A percentile compares a stretch with the other conserved stretches of the same genome.
phyloP scores from a whole-genome alignment of 805 yeast genomes.

The Cyberlindnera xylosilytica region DNA sequence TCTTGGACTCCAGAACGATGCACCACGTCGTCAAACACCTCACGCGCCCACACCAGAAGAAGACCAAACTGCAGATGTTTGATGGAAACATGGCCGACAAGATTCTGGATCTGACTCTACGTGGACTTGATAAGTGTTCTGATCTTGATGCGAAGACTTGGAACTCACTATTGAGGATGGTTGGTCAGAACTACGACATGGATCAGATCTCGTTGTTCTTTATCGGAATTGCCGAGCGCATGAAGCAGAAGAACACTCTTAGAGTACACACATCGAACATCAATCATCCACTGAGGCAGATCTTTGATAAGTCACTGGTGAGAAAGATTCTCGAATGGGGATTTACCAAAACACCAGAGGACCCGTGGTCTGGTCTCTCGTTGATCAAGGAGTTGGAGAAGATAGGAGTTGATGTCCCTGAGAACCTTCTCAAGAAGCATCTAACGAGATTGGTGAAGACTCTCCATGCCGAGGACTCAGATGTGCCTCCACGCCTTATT shows the following conservation, averaged over 20 bases:
- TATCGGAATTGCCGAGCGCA: constrained; percentile 10
- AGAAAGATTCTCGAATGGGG: constrained; percentile 20
- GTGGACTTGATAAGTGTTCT: constrained; percentile 7
- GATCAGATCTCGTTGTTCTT: constrained; percentile 12
- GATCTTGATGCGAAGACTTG: constrained; percentile 15
- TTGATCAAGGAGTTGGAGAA: constrained; percentile 18
- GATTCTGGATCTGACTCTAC: constrained; percentile 3
- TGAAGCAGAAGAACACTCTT: not conserved
- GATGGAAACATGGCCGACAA: constrained; percentile 7
- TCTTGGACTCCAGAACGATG: constrained; percentile 11
- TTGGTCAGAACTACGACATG: constrained; percentile 14
- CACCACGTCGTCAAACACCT: constrained; percentile 10
- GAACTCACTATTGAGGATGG: constrained; percentile 13
- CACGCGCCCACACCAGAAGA: constrained; percentile 1
- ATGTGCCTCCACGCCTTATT: constrained; percentile 9
- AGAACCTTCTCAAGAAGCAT: constrained; percentile 14
- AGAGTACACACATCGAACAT: constrained; percentile 11
- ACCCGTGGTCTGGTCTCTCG: constrained; percentile 26
- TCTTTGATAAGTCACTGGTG: constrained; percentile 17
- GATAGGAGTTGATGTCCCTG: constrained; percentile 19
- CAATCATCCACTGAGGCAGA: constrained; percentile 20
- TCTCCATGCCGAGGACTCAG: constrained; percentile 12
- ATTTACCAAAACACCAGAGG: constrained; percentile 16
- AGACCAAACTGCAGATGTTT: not conserved
- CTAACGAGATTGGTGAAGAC: constrained; percentile 15